These are phyloP conservation scores for Debaryomyces maramus DNA, from an alignment of 805 yeast genomes.

Conservation along the genomic window DNA sequence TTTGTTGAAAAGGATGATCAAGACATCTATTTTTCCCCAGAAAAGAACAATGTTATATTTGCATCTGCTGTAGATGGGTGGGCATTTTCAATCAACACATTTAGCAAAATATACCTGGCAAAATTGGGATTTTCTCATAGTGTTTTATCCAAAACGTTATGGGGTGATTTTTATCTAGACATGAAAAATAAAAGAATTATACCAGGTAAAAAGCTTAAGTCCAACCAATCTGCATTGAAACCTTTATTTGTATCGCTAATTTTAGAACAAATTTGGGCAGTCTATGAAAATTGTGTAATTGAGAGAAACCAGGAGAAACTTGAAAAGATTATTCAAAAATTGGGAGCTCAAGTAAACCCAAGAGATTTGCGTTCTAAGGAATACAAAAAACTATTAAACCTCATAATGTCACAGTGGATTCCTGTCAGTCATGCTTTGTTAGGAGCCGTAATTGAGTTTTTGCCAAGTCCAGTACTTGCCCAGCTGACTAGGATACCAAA, in stretches of 20 bases:
- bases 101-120: slow-evolving; percentile 80
- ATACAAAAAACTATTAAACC: slow-evolving; percentile 56
- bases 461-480: slow-evolving; percentile 81
- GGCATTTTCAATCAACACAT: slow-evolving; percentile 92
- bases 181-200: slow-evolving; percentile 85
- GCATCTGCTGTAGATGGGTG: slow-evolving; percentile 94
- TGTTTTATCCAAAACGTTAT: slow-evolving; percentile 77
- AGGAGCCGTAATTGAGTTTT: slow-evolving; percentile 76
- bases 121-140: slow-evolving; percentile 82
- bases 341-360: slow-evolving; percentile 67
- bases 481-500: slow-evolving; percentile 72
- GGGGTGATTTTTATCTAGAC: slow-evolving; percentile 94
- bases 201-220: slow-evolving; percentile 61
- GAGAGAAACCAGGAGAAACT: slow-evolving; percentile 69
- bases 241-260: slow-evolving; percentile 87
- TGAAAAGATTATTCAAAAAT: slow-evolving; percentile 69
- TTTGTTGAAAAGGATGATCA: slow-evolving; percentile 76
- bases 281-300: slow-evolving; percentile 69
- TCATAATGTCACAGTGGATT: slow-evolving; percentile 88
- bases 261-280: slow-evolving; percentile 88
- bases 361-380: slow-evolving; percentile 83
- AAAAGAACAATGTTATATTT: slow-evolving; percentile 83
- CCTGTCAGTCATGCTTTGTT: slow-evolving; percentile 87
- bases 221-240: slow-evolving; percentile 51
- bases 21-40: slow-evolving; percentile 84